Evolutionary conservation across 192 early-diverging fungal genomes (phyloP).

Genomic region (Linnemannia hyalina): DNA sequence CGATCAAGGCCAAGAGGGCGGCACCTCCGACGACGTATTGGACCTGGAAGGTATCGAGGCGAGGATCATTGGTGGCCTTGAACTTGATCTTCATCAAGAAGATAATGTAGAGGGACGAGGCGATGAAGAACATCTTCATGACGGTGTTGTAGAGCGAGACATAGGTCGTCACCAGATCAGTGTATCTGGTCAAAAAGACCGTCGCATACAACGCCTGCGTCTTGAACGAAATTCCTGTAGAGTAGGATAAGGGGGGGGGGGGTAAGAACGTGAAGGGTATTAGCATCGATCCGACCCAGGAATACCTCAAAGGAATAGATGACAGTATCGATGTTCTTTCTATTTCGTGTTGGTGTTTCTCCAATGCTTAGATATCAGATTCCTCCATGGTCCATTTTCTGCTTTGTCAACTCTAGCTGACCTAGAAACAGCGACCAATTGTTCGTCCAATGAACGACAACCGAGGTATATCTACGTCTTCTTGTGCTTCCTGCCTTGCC

Average conservation of each 20-base stretch:
- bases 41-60: slow-evolving; percentile 90
- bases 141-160: slow-evolving; percentile 92
- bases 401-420: neutral
- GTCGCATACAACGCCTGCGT: slow-evolving; percentile 91
- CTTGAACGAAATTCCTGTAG: slow-evolving; percentile 96
- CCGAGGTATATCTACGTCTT: neutral
- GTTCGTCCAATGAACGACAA: neutral
- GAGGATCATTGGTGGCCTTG: slow-evolving; percentile 94
- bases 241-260: neutral
- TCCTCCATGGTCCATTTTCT: too few relatives aligned
- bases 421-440: neutral
- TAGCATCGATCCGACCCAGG: neutral
- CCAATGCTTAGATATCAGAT: too few relatives aligned
- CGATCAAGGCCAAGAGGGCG: slow-evolving; percentile 77
- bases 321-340: too few relatives aligned
- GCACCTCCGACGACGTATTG: slow-evolving; percentile 86
- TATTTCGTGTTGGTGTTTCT: too few relatives aligned
- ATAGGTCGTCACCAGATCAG: slow-evolving; percentile 86
- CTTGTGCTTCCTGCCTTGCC: neutral
- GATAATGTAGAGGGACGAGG: slow-evolving; percentile 86
- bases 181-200: slow-evolving; percentile 95
- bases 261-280: neutral
- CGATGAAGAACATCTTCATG: slow-evolving; percentile 97
- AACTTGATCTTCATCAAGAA: slow-evolving; percentile 90
- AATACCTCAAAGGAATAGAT: neutral